Percentiles rank a stretch among this genome's conserved stretches.
Conservation (phyloP, 495 filamentous ascomycete species). For the Penicillium lividum region DNA sequence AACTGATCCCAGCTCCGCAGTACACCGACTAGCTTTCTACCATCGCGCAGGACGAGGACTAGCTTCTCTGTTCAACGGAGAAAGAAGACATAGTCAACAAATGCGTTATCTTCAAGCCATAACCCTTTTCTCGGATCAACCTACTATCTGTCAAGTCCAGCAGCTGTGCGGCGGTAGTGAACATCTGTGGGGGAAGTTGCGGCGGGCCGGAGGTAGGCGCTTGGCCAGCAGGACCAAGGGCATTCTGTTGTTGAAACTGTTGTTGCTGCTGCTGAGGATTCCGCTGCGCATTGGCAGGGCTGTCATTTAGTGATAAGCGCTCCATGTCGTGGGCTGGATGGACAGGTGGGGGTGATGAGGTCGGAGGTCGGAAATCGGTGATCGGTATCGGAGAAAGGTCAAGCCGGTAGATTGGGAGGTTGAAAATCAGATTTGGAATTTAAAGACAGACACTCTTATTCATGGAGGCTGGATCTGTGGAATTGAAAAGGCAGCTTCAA, state of each 20-base stretch:
- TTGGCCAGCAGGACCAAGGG: slow-evolving; percentile 25
- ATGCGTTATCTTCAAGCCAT: not conserved
- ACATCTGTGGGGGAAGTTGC: slow-evolving; percentile 77
- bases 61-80: slow-evolving; percentile 72
- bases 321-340: slow-evolving; percentile 35
- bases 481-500: not conserved
- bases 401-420: not conserved
- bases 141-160: slow-evolving; percentile 95
- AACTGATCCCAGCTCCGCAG: slow-evolving; percentile 98
- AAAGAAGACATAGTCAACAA: not conserved
- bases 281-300: slow-evolving; percentile 32
- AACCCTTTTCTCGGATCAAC: slow-evolving; percentile 12
- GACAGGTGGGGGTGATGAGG: slow-evolving; percentile 12
- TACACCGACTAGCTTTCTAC: slow-evolving; percentile 88
- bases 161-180: slow-evolving; percentile 93
- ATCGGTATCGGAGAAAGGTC: not conserved
- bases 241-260: slow-evolving; percentile 26
- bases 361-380: slow-evolving; percentile 4
- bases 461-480: slow-evolving; percentile 3
- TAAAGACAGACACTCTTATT: slow-evolving; percentile 6
- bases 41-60: slow-evolving; percentile 84
- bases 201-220: slow-evolving; percentile 41
- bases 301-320: slow-evolving; percentile 43
- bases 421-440: not conserved
- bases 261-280: slow-evolving; percentile 2